Percentiles rank a stretch among this genome's conserved stretches.
phyloP scores from a whole-genome alignment of 768 basidiomycete species.

The Mrakia hoshinonis region DNA sequence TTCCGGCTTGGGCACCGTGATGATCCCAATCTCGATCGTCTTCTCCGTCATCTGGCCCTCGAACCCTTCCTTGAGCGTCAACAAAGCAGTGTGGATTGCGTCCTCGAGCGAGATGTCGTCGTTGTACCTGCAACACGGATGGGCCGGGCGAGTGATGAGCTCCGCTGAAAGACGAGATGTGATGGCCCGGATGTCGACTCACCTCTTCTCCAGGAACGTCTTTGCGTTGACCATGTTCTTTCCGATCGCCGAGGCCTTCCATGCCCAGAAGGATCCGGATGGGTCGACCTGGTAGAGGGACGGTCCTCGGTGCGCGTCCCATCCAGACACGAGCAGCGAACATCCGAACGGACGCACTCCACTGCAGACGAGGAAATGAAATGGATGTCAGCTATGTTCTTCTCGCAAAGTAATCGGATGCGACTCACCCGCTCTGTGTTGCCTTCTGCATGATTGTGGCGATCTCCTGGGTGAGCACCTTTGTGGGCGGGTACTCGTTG shows the following conservation, averaged over 20 bases:
- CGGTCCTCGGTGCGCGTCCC: constrained; percentile 88
- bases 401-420: not conserved
- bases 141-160: constrained; percentile 31
- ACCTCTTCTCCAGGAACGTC: constrained; percentile 98
- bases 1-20: constrained; percentile 71
- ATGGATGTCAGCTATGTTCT: not conserved
- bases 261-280: constrained; percentile 98
- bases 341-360: constrained; percentile 99
- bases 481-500: constrained; percentile 94
- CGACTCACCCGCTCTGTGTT: constrained; percentile 86
- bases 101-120: constrained; percentile 98
- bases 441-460: constrained; percentile 98
- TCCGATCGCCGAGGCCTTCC: constrained; percentile 99
- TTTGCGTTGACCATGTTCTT: constrained; percentile 99
- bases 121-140: constrained; percentile 63
- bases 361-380: constrained; percentile 51
- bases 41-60: constrained; percentile 99
- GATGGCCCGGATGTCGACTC: too few relatives aligned
- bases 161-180: not conserved
- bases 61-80: constrained; percentile 97
- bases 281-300: constrained; percentile 99
- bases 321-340: constrained; percentile 91
- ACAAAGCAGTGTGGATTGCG: constrained; percentile 93
- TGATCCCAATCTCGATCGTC: constrained; percentile 96
- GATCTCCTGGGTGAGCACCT: constrained; percentile 91